A percentile compares a stretch with the other conserved stretches of the same genome.
These are phyloP conservation scores for Asterophora lycoperdoides DNA, from an alignment of 768 basidiomycete species.

Conservation along the genomic window DNA sequence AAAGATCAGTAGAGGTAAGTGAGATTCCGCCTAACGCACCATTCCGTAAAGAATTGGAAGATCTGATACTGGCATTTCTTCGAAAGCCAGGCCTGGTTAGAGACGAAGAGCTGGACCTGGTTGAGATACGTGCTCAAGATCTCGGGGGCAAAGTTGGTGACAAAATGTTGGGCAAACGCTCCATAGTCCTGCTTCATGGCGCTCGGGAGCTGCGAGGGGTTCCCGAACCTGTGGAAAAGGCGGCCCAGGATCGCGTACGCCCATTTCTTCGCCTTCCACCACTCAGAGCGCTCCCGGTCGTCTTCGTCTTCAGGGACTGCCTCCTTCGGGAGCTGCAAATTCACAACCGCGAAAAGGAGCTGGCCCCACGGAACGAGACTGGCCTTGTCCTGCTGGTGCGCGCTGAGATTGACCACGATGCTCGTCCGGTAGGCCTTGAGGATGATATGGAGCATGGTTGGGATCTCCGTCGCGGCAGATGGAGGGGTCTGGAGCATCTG, in stretches of 20 bases:
- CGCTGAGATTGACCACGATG: slow-evolving; percentile 67
- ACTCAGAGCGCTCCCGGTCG: slow-evolving; percentile 72
- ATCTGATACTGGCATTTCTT: slow-evolving; percentile 83
- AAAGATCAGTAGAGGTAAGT: background rate
- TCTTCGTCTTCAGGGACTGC: slow-evolving; percentile 69
- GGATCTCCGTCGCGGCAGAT: slow-evolving; percentile 64
- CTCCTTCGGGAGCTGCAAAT: slow-evolving; percentile 60
- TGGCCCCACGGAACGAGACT: slow-evolving; percentile 86
- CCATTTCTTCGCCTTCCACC: slow-evolving; percentile 96
- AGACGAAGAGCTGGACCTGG: slow-evolving; percentile 69
- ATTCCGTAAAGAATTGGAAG: slow-evolving; percentile 83
- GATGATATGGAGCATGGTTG: slow-evolving; percentile 80
- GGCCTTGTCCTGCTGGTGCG: slow-evolving; percentile 69
- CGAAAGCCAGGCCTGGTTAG: slow-evolving; percentile 71
- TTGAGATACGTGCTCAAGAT: slow-evolving; percentile 77
- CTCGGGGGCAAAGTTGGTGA: slow-evolving; percentile 76
- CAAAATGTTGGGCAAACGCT: slow-evolving; percentile 73
- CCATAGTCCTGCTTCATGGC: slow-evolving; percentile 66
- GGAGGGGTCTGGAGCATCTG: slow-evolving; percentile 65
- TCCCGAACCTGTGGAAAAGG: slow-evolving; percentile 82
- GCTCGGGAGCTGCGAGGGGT: slow-evolving; percentile 79
- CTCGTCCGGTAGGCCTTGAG: slow-evolving; percentile 84
- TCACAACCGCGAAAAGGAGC: slow-evolving; percentile 77
- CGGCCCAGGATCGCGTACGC: slow-evolving; percentile 77
- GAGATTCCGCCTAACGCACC: slow-evolving; percentile 45